phyloP scores from a whole-genome alignment of 306 rosid genomes.

The Corylus heterophylla region DNA sequence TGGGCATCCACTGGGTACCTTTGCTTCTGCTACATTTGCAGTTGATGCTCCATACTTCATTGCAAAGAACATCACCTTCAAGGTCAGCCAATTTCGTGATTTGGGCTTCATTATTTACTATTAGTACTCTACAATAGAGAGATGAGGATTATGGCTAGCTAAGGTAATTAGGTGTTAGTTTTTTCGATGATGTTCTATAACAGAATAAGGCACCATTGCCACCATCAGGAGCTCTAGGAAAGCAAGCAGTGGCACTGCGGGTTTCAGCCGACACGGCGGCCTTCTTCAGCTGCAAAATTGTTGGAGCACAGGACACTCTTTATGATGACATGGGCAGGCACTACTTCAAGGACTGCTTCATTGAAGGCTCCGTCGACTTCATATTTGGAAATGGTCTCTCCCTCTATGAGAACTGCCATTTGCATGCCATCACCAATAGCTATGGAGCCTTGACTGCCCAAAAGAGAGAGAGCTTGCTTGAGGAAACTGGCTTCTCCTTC shows the following conservation, averaged over 20 bases:
- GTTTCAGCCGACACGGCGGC: slow-evolving; percentile 61
- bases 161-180: neutral
- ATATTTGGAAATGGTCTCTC: slow-evolving; percentile 75
- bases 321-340: slow-evolving; percentile 74
- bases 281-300: slow-evolving; percentile 56
- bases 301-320: slow-evolving; percentile 74
- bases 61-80: slow-evolving; percentile 41
- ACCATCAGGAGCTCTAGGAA: slow-evolving; percentile 66
- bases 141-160: neutral
- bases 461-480: slow-evolving; percentile 46
- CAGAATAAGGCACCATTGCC: slow-evolving; percentile 32
- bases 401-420: slow-evolving; percentile 51
- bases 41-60: slow-evolving; percentile 41
- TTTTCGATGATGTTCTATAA: neutral
- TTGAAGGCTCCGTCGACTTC: slow-evolving; percentile 79
- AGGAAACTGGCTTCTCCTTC: slow-evolving; percentile 67
- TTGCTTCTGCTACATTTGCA: slow-evolving; percentile 45
- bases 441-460: slow-evolving; percentile 61
- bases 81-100: neutral
- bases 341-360: slow-evolving; percentile 61
- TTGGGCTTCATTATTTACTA: neutral
- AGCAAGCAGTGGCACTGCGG: slow-evolving; percentile 72
- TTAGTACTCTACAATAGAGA: neutral
- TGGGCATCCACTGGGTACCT: slow-evolving; percentile 37
- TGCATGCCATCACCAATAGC: slow-evolving; percentile 51